Percentiles rank a stretch among this genome's conserved stretches.
These are phyloP conservation scores for Quambalaria eucalypti DNA, from an alignment of 1,284 basidiomycete genomes.

Conservation along the genomic window DNA sequence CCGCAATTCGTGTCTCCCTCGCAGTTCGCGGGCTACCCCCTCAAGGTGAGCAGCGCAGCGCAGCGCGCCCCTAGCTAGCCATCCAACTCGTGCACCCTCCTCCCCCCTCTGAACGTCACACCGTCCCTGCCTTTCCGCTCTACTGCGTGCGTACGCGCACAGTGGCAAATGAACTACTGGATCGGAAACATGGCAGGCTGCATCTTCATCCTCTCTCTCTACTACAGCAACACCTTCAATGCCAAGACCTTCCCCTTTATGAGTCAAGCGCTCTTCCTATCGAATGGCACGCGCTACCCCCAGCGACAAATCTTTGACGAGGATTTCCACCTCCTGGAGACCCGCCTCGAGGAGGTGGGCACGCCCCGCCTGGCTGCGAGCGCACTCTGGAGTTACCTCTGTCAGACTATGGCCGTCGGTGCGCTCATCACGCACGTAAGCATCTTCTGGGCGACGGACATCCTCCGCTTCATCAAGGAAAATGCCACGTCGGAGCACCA, in stretches of 20 bases:
- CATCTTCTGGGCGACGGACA: conserved; percentile 50
- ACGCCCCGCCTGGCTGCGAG: conserved; percentile 47
- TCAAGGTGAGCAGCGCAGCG: background rate
- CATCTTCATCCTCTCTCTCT: conserved; percentile 25
- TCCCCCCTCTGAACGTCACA: too few species aligned
- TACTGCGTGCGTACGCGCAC: background rate
- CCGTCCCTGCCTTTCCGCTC: too few species aligned
- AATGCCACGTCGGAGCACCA: background rate
- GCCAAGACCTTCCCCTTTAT: conserved; percentile 24
- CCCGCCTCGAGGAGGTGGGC: conserved; percentile 31
- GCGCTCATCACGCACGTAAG: conserved; percentile 56
- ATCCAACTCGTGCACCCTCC: background rate
- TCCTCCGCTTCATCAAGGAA: background rate
- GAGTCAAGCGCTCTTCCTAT: conserved; percentile 15
- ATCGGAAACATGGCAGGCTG: conserved; percentile 30
- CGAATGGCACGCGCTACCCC: conserved; percentile 44
- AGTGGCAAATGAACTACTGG: conserved; percentile 28
- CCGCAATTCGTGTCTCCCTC: conserved; percentile 39
- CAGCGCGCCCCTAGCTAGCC: background rate
- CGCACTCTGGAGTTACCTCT: conserved; percentile 57
- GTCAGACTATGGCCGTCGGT: conserved; percentile 48
- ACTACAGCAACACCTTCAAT: conserved; percentile 29
- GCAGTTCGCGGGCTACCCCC: background rate
- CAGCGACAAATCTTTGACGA: conserved; percentile 47
- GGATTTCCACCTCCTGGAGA: conserved; percentile 12